Evolutionary conservation across 1,139 yeast species (phyloP).

Genomic region (Chernovozyma aurita): DNA sequence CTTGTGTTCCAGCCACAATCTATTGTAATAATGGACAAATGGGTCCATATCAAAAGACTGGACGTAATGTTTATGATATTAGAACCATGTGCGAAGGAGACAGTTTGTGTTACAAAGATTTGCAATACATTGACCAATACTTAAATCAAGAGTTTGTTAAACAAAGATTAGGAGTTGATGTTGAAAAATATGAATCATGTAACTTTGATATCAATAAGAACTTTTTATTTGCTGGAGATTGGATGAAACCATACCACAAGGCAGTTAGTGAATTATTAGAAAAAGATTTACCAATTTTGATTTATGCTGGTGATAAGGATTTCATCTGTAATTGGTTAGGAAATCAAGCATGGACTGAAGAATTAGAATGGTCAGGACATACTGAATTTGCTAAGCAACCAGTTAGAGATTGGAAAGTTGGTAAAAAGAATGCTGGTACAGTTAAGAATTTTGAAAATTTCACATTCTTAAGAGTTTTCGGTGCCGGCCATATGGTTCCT

Average conservation of each 20-base stretch:
- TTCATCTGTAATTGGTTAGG: slow-evolving; percentile 87
- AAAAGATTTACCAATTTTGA: slow-evolving; percentile 60
- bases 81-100: slow-evolving; percentile 82
- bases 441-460: slow-evolving; percentile 43
- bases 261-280: slow-evolving; percentile 56
- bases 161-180: slow-evolving; percentile 89
- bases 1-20: slow-evolving; percentile 90
- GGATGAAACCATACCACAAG: slow-evolving; percentile 85
- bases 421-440: slow-evolving; percentile 39
- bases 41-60: slow-evolving; percentile 87
- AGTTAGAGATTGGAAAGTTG: slow-evolving; percentile 36
- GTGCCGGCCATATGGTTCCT: slow-evolving; percentile 51
- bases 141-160: slow-evolving; percentile 41
- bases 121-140: slow-evolving; percentile 29
- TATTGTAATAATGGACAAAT: slow-evolving; percentile 87
- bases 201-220: slow-evolving; percentile 79
- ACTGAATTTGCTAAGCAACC: slow-evolving; percentile 45
- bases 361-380: slow-evolving; percentile 60
- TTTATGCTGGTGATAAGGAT: slow-evolving; percentile 85
- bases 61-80: slow-evolving; percentile 90
- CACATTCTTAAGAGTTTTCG: slow-evolving; percentile 44
- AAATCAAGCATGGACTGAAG: slow-evolving; percentile 77
- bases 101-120: slow-evolving; percentile 60
- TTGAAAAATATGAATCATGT: slow-evolving; percentile 77
- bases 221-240: slow-evolving; percentile 83